These are phyloP conservation scores for Arabis hirsuta DNA, from an alignment of 345 rosid species.

Conservation along the genomic window DNA sequence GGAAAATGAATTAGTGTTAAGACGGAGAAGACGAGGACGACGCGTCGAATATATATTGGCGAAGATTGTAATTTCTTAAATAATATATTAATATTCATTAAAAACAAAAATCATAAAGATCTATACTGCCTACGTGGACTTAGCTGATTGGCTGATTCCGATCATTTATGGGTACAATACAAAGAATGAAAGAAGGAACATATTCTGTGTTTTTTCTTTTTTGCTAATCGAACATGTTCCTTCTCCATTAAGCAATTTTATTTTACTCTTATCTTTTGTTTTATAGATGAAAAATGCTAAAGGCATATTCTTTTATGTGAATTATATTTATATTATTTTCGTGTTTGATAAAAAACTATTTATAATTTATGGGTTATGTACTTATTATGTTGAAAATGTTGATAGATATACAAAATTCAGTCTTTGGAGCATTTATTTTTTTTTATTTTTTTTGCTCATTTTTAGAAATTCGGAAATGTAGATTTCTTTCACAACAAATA, in stretches of 20 bases:
- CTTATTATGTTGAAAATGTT: too few species aligned
- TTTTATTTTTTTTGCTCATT: background rate
- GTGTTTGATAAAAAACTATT: background rate
- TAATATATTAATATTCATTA: background rate
- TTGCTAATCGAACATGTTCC: conserved; percentile 21
- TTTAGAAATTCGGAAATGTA: background rate
- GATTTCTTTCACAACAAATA: background rate
- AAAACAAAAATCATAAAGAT: background rate
- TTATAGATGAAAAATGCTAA: background rate
- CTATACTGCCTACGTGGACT: conserved; percentile 29
- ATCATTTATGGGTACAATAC: conserved; percentile 13
- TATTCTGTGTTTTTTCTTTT: conserved; percentile 15
- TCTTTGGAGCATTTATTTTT: background rate
- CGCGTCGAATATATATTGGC: conserved; percentile 17
- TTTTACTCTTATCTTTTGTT: background rate
- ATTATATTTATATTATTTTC: background rate
- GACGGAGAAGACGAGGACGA: conserved; percentile 47
- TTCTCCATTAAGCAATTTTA: conserved; percentile 2
- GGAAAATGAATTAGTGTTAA: conserved; percentile 12
- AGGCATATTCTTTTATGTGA: too few species aligned
- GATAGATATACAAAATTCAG: too few species aligned
- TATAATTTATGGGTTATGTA: too few species aligned
- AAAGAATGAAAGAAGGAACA: too few species aligned
- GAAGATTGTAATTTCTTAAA: background rate
- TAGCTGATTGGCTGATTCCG: conserved; percentile 21